Conservation (phyloP, 1,284 basidiomycete genomes). For the Moesziomyces aphidis region DNA sequence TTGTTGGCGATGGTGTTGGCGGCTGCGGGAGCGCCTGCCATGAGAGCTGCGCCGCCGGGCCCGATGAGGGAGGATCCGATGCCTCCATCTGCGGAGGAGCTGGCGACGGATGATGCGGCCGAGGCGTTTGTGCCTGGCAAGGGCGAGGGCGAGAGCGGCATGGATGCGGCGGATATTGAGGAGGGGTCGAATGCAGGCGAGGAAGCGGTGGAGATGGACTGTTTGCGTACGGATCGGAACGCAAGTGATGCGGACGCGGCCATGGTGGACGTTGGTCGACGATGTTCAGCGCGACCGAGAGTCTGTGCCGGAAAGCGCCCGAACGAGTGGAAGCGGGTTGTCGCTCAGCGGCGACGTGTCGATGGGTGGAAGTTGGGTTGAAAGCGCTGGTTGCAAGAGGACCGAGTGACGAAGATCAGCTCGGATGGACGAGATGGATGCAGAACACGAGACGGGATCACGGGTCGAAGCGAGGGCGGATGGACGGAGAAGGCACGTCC, state of each 20-base stretch:
- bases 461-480: neutral
- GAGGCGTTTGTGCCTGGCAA: slow-evolving; percentile 29
- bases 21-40: slow-evolving; percentile 56
- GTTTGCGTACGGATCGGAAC: slow-evolving; percentile 46
- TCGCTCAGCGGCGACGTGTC: neutral
- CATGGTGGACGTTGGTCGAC: slow-evolving; percentile 9
- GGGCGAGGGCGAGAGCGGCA: slow-evolving; percentile 35
- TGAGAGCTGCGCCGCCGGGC: slow-evolving; percentile 50
- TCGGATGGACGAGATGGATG: neutral
- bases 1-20: slow-evolving; percentile 63
- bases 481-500: neutral
- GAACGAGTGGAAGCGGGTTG: slow-evolving; percentile 2
- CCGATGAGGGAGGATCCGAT: slow-evolving; percentile 53
- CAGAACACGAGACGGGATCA: neutral
- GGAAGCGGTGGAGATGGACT: slow-evolving; percentile 37
- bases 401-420: neutral
- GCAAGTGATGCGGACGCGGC: slow-evolving; percentile 44
- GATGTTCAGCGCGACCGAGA: neutral
- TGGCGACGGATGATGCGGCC: slow-evolving; percentile 17
- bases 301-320: neutral
- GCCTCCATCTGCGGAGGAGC: slow-evolving; percentile 51
- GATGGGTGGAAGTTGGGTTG: neutral
- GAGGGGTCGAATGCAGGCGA: slow-evolving; percentile 36
- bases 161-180: slow-evolving; percentile 27
- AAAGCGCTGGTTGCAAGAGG: neutral